Evolutionary conservation across 345 rosid species (phyloP), one percentile per base, ranked within the genome.

Genomic region (Eucalyptus shirleyi): DNA sequence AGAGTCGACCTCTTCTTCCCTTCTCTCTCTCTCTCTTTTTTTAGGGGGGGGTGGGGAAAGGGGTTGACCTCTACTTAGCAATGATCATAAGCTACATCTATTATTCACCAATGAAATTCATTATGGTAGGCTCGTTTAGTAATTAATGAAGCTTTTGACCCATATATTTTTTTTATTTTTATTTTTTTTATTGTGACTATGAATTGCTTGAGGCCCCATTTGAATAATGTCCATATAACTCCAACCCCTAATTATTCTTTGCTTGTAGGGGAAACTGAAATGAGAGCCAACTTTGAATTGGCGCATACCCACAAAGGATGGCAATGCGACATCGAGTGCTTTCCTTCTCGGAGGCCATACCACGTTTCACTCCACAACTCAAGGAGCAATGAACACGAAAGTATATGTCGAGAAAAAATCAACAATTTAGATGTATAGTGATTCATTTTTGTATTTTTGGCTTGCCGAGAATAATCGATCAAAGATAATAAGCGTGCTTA

Each of bases 21-120:
- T 34, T 14, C 16, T 65, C 16, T n/a, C 24, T 53, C 59, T 53
- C 24, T 51, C 56, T 53, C 59, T 53, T 11, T 14, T 30, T 6
- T 13, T 17, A 0, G 1, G 0, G 23, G 23, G 5, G 8, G 8
- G 42, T 1, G 3, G 30, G 6, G 6, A 1, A 8, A 1, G 69
- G 67, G 44, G 44, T 69, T 69, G 82, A 69, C 82, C 44, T 69
- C 82, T 69, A 17, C 11, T 69, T 69, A 9, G 44, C 82, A 69
- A 69, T 69, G 82, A 69, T 69, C 82, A 69, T 34, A 69, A 9
- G 82, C 44, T 69, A 69, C 23, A 34, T 69, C 82, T 12, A 69
- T 69, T 5, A 18, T 34, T 40, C 40, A 34, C 44, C 82, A 69
- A 17, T 37, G 47, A 37, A 21, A 77, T 21, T 77, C 85, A 40